These are phyloP conservation scores for Allantophomopsis cytisporea DNA, from an alignment of 2,329 filamentous ascomycete genomes.

Conservation along the genomic window DNA sequence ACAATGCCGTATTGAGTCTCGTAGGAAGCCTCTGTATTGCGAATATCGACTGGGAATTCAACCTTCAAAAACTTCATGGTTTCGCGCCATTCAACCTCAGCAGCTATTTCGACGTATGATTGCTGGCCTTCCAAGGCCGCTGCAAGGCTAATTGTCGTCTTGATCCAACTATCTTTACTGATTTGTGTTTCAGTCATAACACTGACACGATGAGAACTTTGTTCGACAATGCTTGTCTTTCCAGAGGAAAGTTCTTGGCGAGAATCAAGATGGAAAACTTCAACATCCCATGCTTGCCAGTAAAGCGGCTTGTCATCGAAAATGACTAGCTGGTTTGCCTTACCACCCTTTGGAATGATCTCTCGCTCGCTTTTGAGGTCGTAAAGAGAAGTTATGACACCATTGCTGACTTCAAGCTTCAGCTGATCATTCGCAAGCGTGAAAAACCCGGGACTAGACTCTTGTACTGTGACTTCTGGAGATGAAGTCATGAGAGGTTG, in stretches of 20 bases:
- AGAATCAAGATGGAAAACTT: slow-evolving; percentile 87
- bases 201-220: slow-evolving; percentile 63
- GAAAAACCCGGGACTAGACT: slow-evolving; percentile 49
- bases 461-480: slow-evolving; percentile 35
- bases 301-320: slow-evolving; percentile 96
- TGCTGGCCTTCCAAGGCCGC: slow-evolving; percentile 51
- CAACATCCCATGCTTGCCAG: slow-evolving; percentile 97
- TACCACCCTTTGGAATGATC: slow-evolving; percentile 56
- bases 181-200: slow-evolving; percentile 78
- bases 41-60: slow-evolving; percentile 87
- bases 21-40: slow-evolving; percentile 86
- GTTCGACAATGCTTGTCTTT: slow-evolving; percentile 57
- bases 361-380: slow-evolving; percentile 65
- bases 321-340: slow-evolving; percentile 83
- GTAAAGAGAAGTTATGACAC: slow-evolving; percentile 72
- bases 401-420: slow-evolving; percentile 56
- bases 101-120: slow-evolving; percentile 63
- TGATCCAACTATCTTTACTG: slow-evolving; percentile 74
- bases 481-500: slow-evolving; percentile 31
- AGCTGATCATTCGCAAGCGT: slow-evolving; percentile 70
- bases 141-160: slow-evolving; percentile 70
- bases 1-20: slow-evolving; percentile 91
- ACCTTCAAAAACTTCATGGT: slow-evolving; percentile 98
- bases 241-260: slow-evolving; percentile 60
- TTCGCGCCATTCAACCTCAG: slow-evolving; percentile 93